Evolutionary conservation across 2,329 filamentous ascomycete species (phyloP).

Genomic region (Hymenoscyphus infarciens): DNA sequence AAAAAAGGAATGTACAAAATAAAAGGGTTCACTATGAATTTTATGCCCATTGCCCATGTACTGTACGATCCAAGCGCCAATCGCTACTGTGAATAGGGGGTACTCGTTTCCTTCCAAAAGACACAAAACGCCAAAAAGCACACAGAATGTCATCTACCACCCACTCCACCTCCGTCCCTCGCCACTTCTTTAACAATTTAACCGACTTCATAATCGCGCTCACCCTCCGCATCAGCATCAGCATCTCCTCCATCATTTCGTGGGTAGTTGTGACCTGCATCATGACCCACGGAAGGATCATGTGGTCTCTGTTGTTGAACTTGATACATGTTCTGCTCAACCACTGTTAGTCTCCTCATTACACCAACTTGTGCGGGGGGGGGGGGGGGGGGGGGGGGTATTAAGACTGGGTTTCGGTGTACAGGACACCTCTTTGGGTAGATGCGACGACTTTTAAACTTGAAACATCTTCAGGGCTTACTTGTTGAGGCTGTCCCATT

Average conservation of each 20-base stretch:
- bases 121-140: neutral
- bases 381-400: neutral
- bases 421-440: neutral
- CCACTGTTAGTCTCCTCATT: conserved; percentile 5
- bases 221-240: conserved; percentile 44
- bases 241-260: conserved; percentile 41
- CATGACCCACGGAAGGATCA: conserved; percentile 38
- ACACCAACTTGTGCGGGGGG: neutral
- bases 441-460: neutral
- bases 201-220: conserved; percentile 42
- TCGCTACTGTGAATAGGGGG: conserved; percentile 5
- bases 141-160: conserved; percentile 1
- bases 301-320: conserved; percentile 38
- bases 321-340: conserved; percentile 40
- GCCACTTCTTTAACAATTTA: conserved; percentile 16
- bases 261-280: conserved; percentile 37
- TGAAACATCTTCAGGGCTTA: conserved; percentile 41
- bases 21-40: neutral
- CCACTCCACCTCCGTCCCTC: neutral
- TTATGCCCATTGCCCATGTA: conserved; percentile 11
- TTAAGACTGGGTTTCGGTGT: too few species aligned
- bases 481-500: conserved; percentile 75
- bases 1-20: neutral
- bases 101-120: neutral
- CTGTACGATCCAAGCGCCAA: conserved; percentile 11